These are phyloP conservation scores for Thymus quinquecostatus DNA, from an alignment of 257 asterid genomes.

Conservation along the genomic window DNA sequence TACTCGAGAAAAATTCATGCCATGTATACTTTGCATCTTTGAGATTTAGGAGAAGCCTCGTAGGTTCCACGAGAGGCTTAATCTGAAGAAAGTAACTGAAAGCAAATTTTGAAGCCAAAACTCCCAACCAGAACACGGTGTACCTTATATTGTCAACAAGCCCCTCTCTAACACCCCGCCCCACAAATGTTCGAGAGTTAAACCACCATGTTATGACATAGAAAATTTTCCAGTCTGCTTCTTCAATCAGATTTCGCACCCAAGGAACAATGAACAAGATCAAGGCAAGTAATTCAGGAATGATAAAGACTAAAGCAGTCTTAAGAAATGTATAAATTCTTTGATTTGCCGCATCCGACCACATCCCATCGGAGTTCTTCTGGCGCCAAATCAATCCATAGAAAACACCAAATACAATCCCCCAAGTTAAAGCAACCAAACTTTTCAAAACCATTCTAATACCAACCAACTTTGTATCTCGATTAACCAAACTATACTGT, in stretches of 20 bases:
- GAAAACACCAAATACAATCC: conserved; percentile 73
- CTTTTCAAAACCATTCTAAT: conserved; percentile 88
- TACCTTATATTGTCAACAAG: conserved; percentile 76
- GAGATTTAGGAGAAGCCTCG: conserved; percentile 56
- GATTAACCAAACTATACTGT: conserved; percentile 86
- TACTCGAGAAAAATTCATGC: conserved; percentile 87
- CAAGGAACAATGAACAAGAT: conserved; percentile 74
- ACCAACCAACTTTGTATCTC: conserved; percentile 76
- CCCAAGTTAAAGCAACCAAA: conserved; percentile 79
- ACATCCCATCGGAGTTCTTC: conserved; percentile 66
- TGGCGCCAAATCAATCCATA: conserved; percentile 83
- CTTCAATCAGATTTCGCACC: conserved; percentile 78
- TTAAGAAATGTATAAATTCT: conserved; percentile 63
- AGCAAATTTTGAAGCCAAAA: conserved; percentile 64
- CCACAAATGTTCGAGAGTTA: conserved; percentile 72
- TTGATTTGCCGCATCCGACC: conserved; percentile 78
- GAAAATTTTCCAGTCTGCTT: conserved; percentile 64
- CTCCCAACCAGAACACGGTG: conserved; percentile 70
- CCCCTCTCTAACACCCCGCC: conserved; percentile 93
- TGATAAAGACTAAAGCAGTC: conserved; percentile 71
- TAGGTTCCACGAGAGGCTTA: conserved; percentile 82
- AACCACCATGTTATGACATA: conserved; percentile 87
- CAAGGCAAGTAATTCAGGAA: conserved; percentile 81
- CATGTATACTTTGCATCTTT: conserved; percentile 51
- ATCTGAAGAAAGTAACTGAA: conserved; percentile 89